A percentile compares a stretch with the other conserved stretches of the same genome.
These are phyloP conservation scores for Aurinia saxatilis DNA, from an alignment of 345 rosid genomes.

Conservation along the genomic window DNA sequence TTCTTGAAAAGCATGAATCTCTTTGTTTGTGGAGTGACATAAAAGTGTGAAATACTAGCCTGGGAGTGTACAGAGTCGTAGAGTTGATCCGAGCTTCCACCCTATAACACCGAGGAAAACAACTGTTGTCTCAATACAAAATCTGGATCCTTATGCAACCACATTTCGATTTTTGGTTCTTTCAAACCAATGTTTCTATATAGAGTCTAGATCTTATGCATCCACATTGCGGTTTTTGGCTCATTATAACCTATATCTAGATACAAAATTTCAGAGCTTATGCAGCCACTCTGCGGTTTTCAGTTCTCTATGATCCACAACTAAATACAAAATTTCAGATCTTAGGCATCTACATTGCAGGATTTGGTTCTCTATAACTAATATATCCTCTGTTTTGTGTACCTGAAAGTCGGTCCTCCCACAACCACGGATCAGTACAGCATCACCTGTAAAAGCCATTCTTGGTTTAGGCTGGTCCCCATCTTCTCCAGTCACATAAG, in stretches of 20 bases:
- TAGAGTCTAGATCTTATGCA: background rate
- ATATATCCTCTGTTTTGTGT: background rate
- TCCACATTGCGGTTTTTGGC: background rate
- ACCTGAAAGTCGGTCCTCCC: conserved; percentile 99
- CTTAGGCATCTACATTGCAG: background rate
- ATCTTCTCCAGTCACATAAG: conserved; percentile 87
- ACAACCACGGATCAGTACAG: conserved; percentile 83
- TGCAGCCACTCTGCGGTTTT: background rate
- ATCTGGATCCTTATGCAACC: background rate
- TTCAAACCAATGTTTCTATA: background rate
- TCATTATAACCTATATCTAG: background rate
- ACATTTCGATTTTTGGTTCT: background rate
- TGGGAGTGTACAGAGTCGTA: conserved; percentile 92
- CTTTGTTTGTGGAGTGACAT: background rate
- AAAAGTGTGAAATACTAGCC: conserved; percentile 34
- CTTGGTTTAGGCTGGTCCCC: conserved; percentile 75
- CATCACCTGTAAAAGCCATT: conserved; percentile 96
- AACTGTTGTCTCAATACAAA: background rate
- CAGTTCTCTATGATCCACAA: background rate
- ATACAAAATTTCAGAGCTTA: background rate
- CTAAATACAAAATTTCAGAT: background rate
- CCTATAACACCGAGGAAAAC: conserved; percentile 36
- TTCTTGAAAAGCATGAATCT: background rate
- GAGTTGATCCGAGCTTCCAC: conserved; percentile 80
- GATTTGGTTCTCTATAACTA: background rate